A percentile compares a stretch with the other conserved stretches of the same genome.
Evolutionary conservation across 1,284 basidiomycete genomes (phyloP).

Genomic region (Neolentinus lepideus): DNA sequence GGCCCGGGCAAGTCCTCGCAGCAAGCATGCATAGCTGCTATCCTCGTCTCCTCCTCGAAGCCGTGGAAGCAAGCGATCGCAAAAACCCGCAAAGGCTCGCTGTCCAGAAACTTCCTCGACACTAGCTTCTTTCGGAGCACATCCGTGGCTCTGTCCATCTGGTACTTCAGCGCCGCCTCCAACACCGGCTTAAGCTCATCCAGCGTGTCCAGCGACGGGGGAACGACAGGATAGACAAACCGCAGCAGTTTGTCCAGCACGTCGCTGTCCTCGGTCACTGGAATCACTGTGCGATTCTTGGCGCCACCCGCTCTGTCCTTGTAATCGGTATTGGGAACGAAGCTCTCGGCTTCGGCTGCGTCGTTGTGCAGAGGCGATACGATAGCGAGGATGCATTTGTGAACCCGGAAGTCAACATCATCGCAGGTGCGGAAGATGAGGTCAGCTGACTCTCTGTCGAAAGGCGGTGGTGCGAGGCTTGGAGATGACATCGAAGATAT

Average conservation of each 20-base stretch:
- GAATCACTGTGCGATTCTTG: not conserved
- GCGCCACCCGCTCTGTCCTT: not conserved
- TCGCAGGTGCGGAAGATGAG: conserved; percentile 2
- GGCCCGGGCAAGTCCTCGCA: conserved; percentile 21
- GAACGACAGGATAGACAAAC: conserved; percentile 13
- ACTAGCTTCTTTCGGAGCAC: conserved; percentile 5
- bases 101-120: not conserved
- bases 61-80: not conserved
- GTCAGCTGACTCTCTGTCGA: not conserved
- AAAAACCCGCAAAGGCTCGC: not conserved
- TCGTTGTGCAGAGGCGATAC: conserved; percentile 1
- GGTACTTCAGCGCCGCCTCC: conserved; percentile 16
- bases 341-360: not conserved
- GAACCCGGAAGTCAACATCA: conserved; percentile 1
- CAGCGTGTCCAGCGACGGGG: conserved; percentile 6
- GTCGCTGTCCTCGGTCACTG: not conserved
- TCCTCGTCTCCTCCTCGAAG: not conserved
- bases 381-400: conserved; percentile 1
- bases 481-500: too few relatives aligned
- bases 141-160: conserved; percentile 9
- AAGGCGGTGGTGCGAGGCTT: not conserved
- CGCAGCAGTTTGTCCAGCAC: conserved; percentile 7
- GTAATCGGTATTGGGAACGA: not conserved
- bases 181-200: conserved; percentile 11
- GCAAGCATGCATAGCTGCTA: conserved; percentile 7